phyloP scores from a whole-genome alignment of 176 grass and related monocot species.

The Poa pratensis region DNA sequence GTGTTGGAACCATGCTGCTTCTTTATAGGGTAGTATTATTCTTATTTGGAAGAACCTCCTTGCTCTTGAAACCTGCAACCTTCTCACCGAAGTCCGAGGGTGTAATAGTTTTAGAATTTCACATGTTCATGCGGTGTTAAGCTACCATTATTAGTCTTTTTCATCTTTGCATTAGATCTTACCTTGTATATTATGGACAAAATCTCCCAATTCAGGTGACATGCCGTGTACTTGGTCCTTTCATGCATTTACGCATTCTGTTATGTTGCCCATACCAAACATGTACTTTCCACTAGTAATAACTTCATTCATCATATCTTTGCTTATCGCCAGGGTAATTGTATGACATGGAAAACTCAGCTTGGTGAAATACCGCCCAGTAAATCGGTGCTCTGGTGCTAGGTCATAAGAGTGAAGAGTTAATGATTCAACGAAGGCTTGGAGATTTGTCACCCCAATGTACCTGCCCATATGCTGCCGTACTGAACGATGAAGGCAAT shows the following conservation, averaged over 20 bases:
- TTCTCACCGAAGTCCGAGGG: background rate
- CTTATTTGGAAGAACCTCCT: background rate
- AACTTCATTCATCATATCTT: background rate
- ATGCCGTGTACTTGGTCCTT: too few relatives aligned
- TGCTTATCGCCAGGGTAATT: conserved; percentile 11
- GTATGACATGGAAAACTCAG: background rate
- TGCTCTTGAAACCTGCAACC: background rate
- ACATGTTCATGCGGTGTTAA: background rate
- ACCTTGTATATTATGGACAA: background rate
- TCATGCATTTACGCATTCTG: background rate
- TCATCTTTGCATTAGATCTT: background rate
- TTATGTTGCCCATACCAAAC: background rate
- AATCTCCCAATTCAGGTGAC: too few relatives aligned
- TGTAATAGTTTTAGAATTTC: background rate
- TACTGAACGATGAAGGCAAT: background rate
- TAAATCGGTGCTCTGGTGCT: background rate
- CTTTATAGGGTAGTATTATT: conserved; percentile 11
- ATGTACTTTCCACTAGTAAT: background rate
- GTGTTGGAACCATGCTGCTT: background rate
- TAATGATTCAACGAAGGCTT: background rate
- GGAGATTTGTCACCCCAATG: background rate
- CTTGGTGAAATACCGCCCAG: background rate
- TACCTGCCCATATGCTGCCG: conserved; percentile 11
- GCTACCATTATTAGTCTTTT: background rate
- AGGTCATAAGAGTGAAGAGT: background rate